Percentiles rank a stretch among this genome's conserved stretches.
Conservation (phyloP, 345 rosid species). For the Brassica incana region DNA sequence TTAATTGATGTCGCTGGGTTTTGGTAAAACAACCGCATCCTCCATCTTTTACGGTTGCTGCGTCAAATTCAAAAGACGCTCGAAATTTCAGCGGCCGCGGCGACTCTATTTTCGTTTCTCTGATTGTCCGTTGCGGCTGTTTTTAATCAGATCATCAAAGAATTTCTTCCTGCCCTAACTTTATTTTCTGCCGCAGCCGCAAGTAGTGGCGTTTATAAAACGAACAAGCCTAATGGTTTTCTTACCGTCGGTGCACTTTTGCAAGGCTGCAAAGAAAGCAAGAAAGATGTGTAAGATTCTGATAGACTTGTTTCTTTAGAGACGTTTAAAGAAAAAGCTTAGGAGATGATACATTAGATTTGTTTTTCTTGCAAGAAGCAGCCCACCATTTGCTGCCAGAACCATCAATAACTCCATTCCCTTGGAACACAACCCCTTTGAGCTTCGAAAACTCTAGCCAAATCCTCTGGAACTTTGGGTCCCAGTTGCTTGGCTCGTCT, state of each 20-base stretch:
- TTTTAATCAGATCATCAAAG: too few relatives aligned
- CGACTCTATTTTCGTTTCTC: too few relatives aligned
- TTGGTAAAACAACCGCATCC: too few relatives aligned
- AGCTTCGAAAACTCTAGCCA: constrained; percentile 95
- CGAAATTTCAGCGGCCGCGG: too few relatives aligned
- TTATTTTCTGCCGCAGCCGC: too few relatives aligned
- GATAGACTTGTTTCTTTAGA: neutral
- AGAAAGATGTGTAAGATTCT: constrained; percentile 34
- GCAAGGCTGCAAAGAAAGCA: constrained; percentile 75
- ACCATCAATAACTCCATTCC: constrained; percentile 89
- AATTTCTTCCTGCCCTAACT: too few relatives aligned
- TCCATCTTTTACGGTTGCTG: too few relatives aligned
- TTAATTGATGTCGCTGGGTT: too few relatives aligned
- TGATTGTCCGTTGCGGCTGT: too few relatives aligned
- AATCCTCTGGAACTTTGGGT: constrained; percentile 57
- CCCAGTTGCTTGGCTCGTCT: constrained; percentile 82
- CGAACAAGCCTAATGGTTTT: neutral
- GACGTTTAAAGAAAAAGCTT: neutral
- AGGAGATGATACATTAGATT: constrained; percentile 56
- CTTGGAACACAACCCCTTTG: constrained; percentile 73
- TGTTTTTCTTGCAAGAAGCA: constrained; percentile 95
- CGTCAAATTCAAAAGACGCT: too few relatives aligned
- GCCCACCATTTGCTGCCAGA: constrained; percentile 99
- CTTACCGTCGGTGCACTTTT: constrained; percentile 83
- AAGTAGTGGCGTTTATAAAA: too few relatives aligned